phyloP scores from a whole-genome alignment of 2,329 filamentous ascomycete genomes.

The Pseudocercospora cruenta region DNA sequence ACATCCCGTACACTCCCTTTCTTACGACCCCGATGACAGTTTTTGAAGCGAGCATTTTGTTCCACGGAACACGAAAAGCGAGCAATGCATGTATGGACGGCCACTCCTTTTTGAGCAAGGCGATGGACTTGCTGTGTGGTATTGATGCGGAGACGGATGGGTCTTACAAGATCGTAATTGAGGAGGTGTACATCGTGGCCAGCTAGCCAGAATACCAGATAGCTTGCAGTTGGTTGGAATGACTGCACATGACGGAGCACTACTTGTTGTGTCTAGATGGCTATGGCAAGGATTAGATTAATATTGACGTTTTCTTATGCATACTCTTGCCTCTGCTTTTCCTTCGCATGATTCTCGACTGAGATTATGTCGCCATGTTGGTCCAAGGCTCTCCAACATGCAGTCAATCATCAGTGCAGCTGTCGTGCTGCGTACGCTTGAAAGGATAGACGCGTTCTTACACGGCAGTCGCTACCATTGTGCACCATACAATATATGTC shows the following conservation, averaged over 20 bases:
- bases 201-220: slow-evolving; percentile 7
- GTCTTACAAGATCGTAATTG: slow-evolving; percentile 12
- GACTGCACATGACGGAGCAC: slow-evolving; percentile 14
- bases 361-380: neutral
- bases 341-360: neutral
- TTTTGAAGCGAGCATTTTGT: slow-evolving; percentile 24
- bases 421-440: neutral
- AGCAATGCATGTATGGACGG: slow-evolving; percentile 21
- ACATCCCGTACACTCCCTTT: slow-evolving; percentile 21
- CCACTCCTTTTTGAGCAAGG: slow-evolving; percentile 16
- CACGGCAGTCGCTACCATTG: neutral
- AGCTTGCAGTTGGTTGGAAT: slow-evolving; percentile 19
- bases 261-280: slow-evolving; percentile 1
- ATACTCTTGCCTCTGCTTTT: neutral
- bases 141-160: neutral
- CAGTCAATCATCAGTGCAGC: neutral
- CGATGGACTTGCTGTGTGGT: neutral
- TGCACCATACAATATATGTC: neutral
- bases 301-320: slow-evolving; percentile 10
- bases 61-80: slow-evolving; percentile 18
- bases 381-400: neutral
- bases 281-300: slow-evolving; percentile 16
- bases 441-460: neutral
- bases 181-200: slow-evolving; percentile 12
- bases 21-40: slow-evolving; percentile 27